Conservation (phyloP, 2,329 filamentous ascomycete species). For the Bertia moriformis region DNA sequence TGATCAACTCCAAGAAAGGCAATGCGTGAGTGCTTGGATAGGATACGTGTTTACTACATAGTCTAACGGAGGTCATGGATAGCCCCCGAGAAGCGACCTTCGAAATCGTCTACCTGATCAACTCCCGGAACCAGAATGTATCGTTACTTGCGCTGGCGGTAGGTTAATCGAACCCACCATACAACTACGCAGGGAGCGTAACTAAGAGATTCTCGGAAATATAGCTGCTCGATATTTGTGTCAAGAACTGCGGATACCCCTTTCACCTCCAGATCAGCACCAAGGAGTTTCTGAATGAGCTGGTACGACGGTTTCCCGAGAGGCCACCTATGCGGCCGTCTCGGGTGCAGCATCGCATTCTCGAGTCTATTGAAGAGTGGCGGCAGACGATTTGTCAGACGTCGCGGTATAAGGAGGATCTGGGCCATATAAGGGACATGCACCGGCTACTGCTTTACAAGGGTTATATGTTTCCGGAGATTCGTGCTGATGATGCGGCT, state of each 20-base stretch:
- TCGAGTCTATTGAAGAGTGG: constrained; percentile 98
- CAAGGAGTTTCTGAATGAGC: constrained; percentile 96
- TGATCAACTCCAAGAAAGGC: constrained; percentile 96
- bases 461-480: constrained; percentile 87
- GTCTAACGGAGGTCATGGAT: too few relatives aligned
- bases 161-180: too few relatives aligned
- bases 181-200: too few relatives aligned
- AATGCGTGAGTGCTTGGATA: constrained; percentile 32
- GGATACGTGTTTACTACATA: not conserved
- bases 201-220: too few relatives aligned
- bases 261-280: constrained; percentile 98
- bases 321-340: constrained; percentile 74
- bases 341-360: constrained; percentile 77
- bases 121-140: constrained; percentile 93
- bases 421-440: constrained; percentile 96
- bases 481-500: constrained; percentile 83
- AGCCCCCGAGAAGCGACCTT: constrained; percentile 80
- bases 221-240: constrained; percentile 89
- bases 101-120: constrained; percentile 84
- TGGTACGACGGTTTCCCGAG: constrained; percentile 90
- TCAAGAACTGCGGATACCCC: constrained; percentile 98
- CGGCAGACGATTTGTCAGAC: constrained; percentile 95
- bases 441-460: constrained; percentile 91
- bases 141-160: constrained; percentile 48
- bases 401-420: constrained; percentile 88